A percentile compares a stretch with the other conserved stretches of the same genome.
These are phyloP conservation scores for Omphalea diandra DNA, from an alignment of 441 rosid genomes.

Conservation along the genomic window DNA sequence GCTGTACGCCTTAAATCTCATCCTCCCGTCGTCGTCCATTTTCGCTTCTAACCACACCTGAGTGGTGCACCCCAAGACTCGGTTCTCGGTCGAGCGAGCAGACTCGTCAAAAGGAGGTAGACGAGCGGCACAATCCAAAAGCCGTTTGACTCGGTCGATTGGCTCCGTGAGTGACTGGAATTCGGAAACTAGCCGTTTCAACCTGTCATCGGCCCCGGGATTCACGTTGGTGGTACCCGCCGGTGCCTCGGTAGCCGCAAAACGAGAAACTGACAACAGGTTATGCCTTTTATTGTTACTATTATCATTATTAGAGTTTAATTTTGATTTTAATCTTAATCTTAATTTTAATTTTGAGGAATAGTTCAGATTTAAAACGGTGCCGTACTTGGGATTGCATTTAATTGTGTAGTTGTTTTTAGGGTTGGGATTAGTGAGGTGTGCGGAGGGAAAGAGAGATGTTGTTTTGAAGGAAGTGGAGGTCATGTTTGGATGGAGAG, in stretches of 20 bases:
- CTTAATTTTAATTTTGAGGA: not conserved
- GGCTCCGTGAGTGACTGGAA: conserved; percentile 70
- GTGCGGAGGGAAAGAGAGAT: too few relatives aligned
- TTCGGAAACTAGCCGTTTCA: conserved; percentile 58
- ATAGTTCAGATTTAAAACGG: not conserved
- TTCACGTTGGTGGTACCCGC: conserved; percentile 14
- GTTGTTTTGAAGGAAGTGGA: too few relatives aligned
- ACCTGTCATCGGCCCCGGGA: conserved; percentile 36
- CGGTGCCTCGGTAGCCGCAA: not conserved
- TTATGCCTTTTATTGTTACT: not conserved
- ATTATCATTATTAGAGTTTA: too few relatives aligned
- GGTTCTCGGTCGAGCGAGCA: conserved; percentile 52
- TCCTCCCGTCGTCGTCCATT: conserved; percentile 50
- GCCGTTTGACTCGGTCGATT: conserved; percentile 68
- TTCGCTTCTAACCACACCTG: conserved; percentile 78
- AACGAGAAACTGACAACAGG: conserved; percentile 10
- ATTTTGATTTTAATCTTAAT: too few relatives aligned
- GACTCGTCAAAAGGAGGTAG: conserved; percentile 62
- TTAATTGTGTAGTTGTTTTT: too few relatives aligned
- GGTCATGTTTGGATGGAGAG: too few relatives aligned
- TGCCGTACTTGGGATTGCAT: not conserved
- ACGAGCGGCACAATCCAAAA: conserved; percentile 59
- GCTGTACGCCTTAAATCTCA: conserved; percentile 74
- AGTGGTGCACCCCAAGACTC: conserved; percentile 78
- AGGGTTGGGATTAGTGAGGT: not conserved